phyloP scores from a whole-genome alignment of 345 rosid species.

The Moringa oleifera region DNA sequence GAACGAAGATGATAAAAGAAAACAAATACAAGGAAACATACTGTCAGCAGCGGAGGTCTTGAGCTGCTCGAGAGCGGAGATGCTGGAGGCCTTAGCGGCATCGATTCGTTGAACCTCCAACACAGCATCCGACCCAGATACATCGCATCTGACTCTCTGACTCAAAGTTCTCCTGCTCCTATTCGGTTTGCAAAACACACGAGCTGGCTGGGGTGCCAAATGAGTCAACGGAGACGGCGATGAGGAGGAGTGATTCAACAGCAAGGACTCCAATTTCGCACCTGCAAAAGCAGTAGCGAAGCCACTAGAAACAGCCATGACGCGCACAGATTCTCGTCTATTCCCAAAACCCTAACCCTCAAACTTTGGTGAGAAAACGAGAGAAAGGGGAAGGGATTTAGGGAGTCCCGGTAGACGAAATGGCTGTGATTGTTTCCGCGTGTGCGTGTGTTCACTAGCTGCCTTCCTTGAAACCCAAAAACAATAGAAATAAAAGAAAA shows the following conservation, averaged over 20 bases:
- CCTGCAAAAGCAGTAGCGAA: conserved; percentile 29
- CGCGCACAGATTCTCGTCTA: background rate
- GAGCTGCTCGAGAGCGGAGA: conserved; percentile 66
- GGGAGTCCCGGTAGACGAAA: background rate
- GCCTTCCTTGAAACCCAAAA: too few relatives aligned
- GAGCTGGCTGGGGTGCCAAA: conserved; percentile 25
- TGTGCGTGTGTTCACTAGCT: too few relatives aligned
- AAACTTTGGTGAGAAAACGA: conserved; percentile 2
- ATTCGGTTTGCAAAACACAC: conserved; percentile 22
- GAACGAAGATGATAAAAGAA: background rate
- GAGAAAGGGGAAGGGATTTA: background rate
- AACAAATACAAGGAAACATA: conserved; percentile 16
- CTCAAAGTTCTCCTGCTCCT: conserved; percentile 20
- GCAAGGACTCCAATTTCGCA: conserved; percentile 36
- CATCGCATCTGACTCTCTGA: conserved; percentile 40
- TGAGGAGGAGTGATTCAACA: conserved; percentile 31
- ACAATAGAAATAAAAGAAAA: background rate
- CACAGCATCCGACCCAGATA: conserved; percentile 23
- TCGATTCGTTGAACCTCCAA: conserved; percentile 9
- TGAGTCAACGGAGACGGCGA: conserved; percentile 22
- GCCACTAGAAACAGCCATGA: conserved; percentile 43
- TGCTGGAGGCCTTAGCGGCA: conserved; percentile 30
- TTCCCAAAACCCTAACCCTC: conserved; percentile 15
- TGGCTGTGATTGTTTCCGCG: background rate
- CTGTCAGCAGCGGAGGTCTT: conserved; percentile 62